phyloP scores from a whole-genome alignment of 768 basidiomycete species.

The Asterophora parasitica region DNA sequence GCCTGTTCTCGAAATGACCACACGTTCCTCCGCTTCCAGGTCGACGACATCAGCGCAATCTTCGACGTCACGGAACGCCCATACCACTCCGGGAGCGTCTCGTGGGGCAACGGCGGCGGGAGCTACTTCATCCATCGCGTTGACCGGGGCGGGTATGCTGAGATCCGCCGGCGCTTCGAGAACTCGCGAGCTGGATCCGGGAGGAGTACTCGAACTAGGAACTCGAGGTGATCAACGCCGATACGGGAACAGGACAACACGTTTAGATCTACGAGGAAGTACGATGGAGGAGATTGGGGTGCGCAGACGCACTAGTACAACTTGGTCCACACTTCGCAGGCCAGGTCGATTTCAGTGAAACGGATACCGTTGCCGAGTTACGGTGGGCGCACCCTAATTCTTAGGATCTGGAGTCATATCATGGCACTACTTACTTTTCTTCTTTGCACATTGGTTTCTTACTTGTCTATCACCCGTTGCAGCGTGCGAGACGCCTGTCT shows the following conservation, averaged over 20 bases:
- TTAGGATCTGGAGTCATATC: not conserved
- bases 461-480: not conserved
- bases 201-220: slow-evolving; percentile 27
- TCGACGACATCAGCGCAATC: slow-evolving; percentile 77
- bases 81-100: slow-evolving; percentile 72
- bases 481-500: not conserved
- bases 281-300: too few relatives aligned
- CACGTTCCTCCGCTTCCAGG: slow-evolving; percentile 30
- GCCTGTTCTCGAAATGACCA: not conserved
- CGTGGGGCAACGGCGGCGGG: slow-evolving; percentile 73
- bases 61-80: slow-evolving; percentile 68
- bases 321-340: too few relatives aligned
- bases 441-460: not conserved
- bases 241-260: not conserved
- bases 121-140: slow-evolving; percentile 74
- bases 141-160: slow-evolving; percentile 66
- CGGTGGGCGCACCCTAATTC: not conserved
- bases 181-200: slow-evolving; percentile 31
- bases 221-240: slow-evolving; percentile 12
- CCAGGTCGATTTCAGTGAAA: too few relatives aligned
- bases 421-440: not conserved
- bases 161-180: slow-evolving; percentile 54
- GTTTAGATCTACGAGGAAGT: too few relatives aligned
- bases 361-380: not conserved
- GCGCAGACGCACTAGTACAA: too few relatives aligned